phyloP scores from a whole-genome alignment of 805 yeast species.

The Saccharomycopsis fibuligera region DNA sequence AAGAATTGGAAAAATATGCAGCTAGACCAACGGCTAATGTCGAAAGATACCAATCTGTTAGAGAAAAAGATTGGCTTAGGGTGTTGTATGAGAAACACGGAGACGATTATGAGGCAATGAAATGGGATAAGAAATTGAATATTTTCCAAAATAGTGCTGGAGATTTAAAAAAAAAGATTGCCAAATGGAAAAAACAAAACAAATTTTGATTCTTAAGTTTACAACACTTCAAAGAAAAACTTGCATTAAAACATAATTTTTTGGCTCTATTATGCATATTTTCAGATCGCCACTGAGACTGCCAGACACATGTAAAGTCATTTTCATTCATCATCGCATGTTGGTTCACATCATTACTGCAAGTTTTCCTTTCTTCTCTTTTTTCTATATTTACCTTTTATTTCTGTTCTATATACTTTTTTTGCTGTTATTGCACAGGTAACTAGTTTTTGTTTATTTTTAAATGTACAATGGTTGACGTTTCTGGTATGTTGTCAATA shows the following conservation, averaged over 20 bases:
- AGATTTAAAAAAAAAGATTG: conserved; percentile 66
- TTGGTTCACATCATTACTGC: background rate
- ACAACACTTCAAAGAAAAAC: background rate
- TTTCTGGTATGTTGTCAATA: no score
- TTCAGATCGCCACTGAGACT: no score
- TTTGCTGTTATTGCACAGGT: background rate
- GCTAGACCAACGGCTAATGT: conserved; percentile 33
- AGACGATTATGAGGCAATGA: conserved; percentile 84
- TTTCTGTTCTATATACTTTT: background rate
- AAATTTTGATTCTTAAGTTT: no score
- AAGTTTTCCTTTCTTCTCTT: background rate
- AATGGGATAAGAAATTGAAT: conserved; percentile 83
- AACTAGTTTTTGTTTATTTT: no score
- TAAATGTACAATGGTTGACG: no score
- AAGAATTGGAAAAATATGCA: conserved; percentile 61
- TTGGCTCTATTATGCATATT: no score
- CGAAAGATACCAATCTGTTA: conserved; percentile 54
- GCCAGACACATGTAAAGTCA: background rate
- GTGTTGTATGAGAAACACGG: conserved; percentile 71
- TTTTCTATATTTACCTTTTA: background rate
- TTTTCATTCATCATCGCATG: background rate
- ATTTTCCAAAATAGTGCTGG: conserved; percentile 80
- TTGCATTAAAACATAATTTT: background rate
- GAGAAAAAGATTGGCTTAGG: conserved; percentile 72
- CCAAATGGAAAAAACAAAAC: conserved; percentile 53